These are phyloP conservation scores for Crithidia mellificae DNA, from an alignment of 208 protist genomes.

Conservation along the genomic window DNA sequence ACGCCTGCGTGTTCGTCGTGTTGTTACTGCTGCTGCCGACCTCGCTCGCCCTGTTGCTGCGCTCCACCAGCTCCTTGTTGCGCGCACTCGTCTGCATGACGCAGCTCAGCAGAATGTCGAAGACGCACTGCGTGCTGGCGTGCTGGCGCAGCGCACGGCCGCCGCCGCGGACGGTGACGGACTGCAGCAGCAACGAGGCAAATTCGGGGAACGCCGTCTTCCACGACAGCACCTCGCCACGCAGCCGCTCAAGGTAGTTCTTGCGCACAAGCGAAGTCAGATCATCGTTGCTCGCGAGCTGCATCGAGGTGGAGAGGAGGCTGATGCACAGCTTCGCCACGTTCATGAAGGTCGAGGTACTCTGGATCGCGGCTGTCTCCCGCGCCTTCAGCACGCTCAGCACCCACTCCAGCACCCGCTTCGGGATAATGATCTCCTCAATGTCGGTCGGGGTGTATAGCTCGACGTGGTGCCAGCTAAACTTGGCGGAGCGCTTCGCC, in stretches of 20 bases:
- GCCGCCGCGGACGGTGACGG: conserved; percentile 54
- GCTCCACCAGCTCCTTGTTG: conserved; percentile 3
- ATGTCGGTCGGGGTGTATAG: conserved; percentile 32
- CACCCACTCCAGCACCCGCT: conserved; percentile 29
- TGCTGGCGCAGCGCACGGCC: conserved; percentile 64
- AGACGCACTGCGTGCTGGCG: conserved; percentile 60
- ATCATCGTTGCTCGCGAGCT: conserved; percentile 54
- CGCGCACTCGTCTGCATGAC: conserved; percentile 28
- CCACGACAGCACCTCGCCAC: conserved; percentile 62
- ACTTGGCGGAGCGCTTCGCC: conserved; percentile 25
- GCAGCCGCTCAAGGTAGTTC: conserved; percentile 42
- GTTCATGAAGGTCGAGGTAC: conserved; percentile 34
- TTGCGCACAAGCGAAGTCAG: conserved; percentile 46
- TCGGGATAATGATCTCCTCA: conserved; percentile 23
- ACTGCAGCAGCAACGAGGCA: conserved; percentile 57
- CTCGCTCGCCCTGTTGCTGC: conserved; percentile 1
- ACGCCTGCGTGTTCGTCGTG: no score
- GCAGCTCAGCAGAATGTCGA: conserved; percentile 72
- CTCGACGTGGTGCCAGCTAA: conserved; percentile 30
- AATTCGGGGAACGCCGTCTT: conserved; percentile 54
- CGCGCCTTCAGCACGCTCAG: conserved; percentile 34
- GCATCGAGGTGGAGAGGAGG: conserved; percentile 70
- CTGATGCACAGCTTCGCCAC: conserved; percentile 66
- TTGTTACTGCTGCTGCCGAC: conserved; percentile 10
- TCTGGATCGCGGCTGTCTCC: conserved; percentile 17